Conservation (phyloP, 805 yeast species). For the Candida awuae region DNA sequence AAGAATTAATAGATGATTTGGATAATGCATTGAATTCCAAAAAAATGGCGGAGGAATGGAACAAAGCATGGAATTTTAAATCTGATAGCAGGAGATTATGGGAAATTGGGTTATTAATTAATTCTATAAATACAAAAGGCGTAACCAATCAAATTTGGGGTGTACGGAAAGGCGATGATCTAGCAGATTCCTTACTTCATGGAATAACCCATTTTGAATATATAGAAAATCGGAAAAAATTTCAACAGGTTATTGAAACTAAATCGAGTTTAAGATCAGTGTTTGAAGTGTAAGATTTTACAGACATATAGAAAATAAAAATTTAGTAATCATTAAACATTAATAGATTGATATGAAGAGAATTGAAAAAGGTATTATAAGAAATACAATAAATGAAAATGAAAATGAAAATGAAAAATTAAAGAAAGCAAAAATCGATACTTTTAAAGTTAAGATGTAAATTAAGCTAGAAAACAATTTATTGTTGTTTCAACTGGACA, state of each 20-base stretch:
- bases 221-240: constrained; percentile 21
- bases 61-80: constrained; percentile 10
- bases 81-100: constrained; percentile 20
- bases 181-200: constrained; percentile 59
- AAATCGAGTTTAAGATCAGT: background rate
- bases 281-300: background rate
- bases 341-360: too few relatives aligned
- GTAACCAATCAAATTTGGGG: constrained; percentile 14
- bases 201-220: constrained; percentile 44
- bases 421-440: too few relatives aligned
- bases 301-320: too few relatives aligned
- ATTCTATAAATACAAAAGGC: constrained; percentile 12
- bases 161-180: constrained; percentile 48
- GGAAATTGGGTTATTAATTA: constrained; percentile 21
- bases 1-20: background rate
- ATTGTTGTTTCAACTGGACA: constrained; percentile 9
- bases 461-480: too few relatives aligned
- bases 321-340: too few relatives aligned
- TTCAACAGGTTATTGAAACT: background rate
- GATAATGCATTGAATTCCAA: constrained; percentile 1
- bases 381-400: too few relatives aligned
- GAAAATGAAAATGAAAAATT: too few relatives aligned
- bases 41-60: constrained; percentile 4
- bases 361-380: too few relatives aligned
- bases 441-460: too few relatives aligned